A percentile compares a stretch with the other conserved stretches of the same genome.
phyloP scores from a whole-genome alignment of 768 basidiomycete species.

The Tremella mesenterica region DNA sequence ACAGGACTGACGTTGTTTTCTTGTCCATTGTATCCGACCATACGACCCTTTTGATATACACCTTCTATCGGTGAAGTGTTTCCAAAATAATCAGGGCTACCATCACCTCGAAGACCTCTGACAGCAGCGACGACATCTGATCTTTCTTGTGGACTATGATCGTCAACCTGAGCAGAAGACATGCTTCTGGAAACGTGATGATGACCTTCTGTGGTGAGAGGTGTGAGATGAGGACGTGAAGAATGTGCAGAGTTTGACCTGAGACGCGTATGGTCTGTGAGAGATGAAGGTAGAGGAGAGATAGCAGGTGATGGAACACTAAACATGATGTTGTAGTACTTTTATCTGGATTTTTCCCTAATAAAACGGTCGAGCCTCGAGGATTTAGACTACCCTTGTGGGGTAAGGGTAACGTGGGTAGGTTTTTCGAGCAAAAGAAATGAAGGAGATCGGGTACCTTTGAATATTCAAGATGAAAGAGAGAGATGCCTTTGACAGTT shows the following conservation, averaged over 20 bases:
- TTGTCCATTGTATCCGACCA: too few species aligned
- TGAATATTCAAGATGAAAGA: not conserved
- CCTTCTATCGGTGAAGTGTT: too few species aligned
- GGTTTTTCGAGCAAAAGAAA: not conserved
- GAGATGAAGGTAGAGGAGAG: not conserved
- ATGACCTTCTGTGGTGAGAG: too few species aligned
- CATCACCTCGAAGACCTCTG: not conserved
- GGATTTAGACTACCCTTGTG: too few species aligned
- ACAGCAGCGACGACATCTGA: not conserved
- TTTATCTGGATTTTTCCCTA: too few species aligned
- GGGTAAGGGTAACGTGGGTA: not conserved
- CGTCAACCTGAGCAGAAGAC: constrained; percentile 5
- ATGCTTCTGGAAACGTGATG: constrained; percentile 7
- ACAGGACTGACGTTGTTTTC: too few species aligned
- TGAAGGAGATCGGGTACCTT: not conserved
- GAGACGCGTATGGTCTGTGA: constrained; percentile 9
- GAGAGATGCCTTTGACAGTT: too few species aligned
- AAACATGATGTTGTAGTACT: too few species aligned
- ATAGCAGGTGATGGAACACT: not conserved
- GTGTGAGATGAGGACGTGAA: too few species aligned
- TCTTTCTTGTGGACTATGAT: not conserved
- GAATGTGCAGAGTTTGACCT: constrained; percentile 17
- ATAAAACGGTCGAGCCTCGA: too few species aligned
- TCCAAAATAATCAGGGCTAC: too few species aligned
- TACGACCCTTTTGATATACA: too few species aligned